These are phyloP conservation scores for Ophiostoma tasmaniense DNA, from an alignment of 2,329 filamentous ascomycete species.

Conservation along the genomic window DNA sequence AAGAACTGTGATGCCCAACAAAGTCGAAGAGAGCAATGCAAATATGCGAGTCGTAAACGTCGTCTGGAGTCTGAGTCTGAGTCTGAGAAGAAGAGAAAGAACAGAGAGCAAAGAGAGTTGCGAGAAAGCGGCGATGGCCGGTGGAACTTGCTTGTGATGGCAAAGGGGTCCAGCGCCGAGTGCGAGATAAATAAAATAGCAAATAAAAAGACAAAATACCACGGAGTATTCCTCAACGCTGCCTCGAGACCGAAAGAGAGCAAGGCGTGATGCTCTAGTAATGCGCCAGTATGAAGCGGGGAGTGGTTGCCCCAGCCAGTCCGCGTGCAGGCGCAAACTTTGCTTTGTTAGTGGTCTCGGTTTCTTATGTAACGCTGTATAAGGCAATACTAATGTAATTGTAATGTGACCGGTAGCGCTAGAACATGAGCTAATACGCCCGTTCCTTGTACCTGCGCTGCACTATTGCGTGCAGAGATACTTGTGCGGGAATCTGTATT, in stretches of 20 bases:
- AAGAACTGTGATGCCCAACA: neutral
- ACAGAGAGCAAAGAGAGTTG: neutral
- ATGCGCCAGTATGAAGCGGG: neutral
- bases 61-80: neutral
- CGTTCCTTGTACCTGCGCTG: slow-evolving; percentile 1
- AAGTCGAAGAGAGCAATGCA: neutral
- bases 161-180: neutral
- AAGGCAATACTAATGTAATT: neutral
- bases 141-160: neutral
- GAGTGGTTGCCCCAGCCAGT: neutral
- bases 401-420: too few relatives aligned
- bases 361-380: slow-evolving; percentile 1
- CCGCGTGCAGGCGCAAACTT: neutral
- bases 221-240: neutral
- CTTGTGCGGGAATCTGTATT: neutral
- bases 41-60: neutral
- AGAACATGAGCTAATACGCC: neutral
- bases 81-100: neutral
- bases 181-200: neutral
- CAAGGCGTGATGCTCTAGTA: neutral
- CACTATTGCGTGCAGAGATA: neutral
- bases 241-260: neutral
- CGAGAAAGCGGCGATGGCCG: neutral
- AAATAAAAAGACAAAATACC: neutral
- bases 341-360: neutral